Evolutionary conservation across 2,329 filamentous ascomycete species (phyloP), one percentile per base, ranked within the genome.

Genomic region (Cladosporium sp.): DNA sequence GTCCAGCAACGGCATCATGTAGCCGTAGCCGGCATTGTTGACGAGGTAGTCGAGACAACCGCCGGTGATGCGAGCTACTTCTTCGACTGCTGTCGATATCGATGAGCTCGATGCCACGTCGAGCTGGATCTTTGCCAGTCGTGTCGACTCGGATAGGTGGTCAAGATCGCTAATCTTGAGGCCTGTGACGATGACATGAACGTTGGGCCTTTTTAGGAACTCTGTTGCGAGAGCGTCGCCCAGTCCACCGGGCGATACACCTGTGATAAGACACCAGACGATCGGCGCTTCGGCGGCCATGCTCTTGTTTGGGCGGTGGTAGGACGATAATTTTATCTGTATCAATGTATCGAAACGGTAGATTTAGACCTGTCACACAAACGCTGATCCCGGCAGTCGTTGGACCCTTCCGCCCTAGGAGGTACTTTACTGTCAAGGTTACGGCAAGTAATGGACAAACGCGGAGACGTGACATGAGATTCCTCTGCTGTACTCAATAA

Each of bases 21-120:
- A 56, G 2, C 64, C 64, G 2, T 60, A 61, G 0, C 72, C 73
- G 0, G 74, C 74, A 51, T 76, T 77, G 61, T 78, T 75, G 53
- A 76, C 57, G 1, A 78, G 62, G 30, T 78, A 60, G 51, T 78
- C 73, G 7, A 77, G 59, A 54, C 62, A 54, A 7, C 58, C 56
- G 38, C 66, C 67, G 0, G 57, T 54, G 12, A 53, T 27, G 8
- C 62, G 53, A 4, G 52, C 36, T 3, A 74, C 60, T 7, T 58
- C 40, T 9, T 57, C 51, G 1, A 66, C 68, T 4, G 68, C 68
- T 0, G 48, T 32, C 11, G 63, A 57, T 7, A 76, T 68, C 8
- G 63, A 69, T 1, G 61, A 52, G 22, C 62, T 50, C 22, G 66
- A 62, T 0, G 69, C 71, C 9, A 78, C 66, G 55, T 78, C 74